Conservation (phyloP, 1,284 basidiomycete genomes). For the Exobasidium cylindrosporum region DNA sequence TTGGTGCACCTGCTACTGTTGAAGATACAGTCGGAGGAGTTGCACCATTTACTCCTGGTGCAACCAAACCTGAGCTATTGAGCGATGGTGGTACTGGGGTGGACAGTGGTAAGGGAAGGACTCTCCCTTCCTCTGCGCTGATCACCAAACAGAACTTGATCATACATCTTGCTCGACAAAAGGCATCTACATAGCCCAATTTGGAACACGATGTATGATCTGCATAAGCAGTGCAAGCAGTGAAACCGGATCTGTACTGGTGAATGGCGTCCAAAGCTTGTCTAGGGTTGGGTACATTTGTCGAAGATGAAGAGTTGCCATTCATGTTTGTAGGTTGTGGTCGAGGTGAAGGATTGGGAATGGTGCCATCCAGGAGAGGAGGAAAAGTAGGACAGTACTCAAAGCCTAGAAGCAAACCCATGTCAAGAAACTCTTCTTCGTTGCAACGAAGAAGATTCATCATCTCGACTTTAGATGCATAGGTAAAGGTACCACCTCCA, state of each 20-base stretch:
- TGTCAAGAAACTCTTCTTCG: conserved; percentile 92
- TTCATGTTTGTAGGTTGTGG: no score
- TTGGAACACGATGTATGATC: conserved; percentile 62
- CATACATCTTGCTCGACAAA: conserved; percentile 83
- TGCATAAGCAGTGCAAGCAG: conserved; percentile 40
- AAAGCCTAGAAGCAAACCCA: conserved; percentile 85
- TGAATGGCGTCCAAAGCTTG: conserved; percentile 57
- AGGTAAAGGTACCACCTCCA: conserved; percentile 64
- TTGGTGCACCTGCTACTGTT: conserved; percentile 62
- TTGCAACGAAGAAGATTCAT: conserved; percentile 71
- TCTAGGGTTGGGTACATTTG: conserved; percentile 28
- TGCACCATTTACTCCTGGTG: conserved; percentile 10
- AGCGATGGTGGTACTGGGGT: conserved; percentile 58
- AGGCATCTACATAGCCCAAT: conserved; percentile 77
- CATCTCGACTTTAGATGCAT: conserved; percentile 75
- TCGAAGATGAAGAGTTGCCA: not conserved
- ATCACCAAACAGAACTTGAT: conserved; percentile 89
- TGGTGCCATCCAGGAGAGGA: conserved; percentile 63
- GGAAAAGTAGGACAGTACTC: conserved; percentile 81
- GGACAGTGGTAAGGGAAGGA: conserved; percentile 81
- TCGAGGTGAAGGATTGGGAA: conserved; percentile 9
- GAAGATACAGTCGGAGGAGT: conserved; percentile 58
- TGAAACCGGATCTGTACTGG: conserved; percentile 43
- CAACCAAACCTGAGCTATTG: conserved; percentile 4
- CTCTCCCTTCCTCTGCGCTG: conserved; percentile 78